Evolutionary conservation across 306 rosid species (phyloP).

Genomic region (Vigna trinervia): DNA sequence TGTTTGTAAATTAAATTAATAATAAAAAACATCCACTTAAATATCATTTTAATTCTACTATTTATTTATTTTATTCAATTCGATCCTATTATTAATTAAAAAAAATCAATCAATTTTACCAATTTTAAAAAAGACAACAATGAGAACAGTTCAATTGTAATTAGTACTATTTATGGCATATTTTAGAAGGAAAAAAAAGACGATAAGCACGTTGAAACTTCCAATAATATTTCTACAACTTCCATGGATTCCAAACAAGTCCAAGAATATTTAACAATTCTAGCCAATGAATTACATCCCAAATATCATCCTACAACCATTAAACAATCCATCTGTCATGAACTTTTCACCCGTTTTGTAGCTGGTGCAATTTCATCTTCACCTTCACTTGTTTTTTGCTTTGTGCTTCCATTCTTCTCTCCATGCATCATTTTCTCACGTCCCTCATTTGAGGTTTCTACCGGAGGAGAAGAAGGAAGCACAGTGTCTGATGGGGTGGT

Average conservation of each 20-base stretch:
- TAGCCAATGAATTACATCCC: background rate
- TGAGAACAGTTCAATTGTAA: too few relatives aligned
- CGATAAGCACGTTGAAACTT: background rate
- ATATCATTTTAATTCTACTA: too few relatives aligned
- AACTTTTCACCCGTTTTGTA: conserved; percentile 65
- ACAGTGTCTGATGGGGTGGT: conserved; percentile 9
- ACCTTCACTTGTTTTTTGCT: conserved; percentile 52
- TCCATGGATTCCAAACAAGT: conserved; percentile 37
- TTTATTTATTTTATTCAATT: too few relatives aligned
- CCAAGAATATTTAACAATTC: conserved; percentile 41
- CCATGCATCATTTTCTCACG: conserved; percentile 24
- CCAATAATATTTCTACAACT: conserved; percentile 41
- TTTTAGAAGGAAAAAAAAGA: background rate
- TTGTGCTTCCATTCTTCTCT: conserved; percentile 50
- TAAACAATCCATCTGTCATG: conserved; percentile 27
- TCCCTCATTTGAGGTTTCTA: conserved; percentile 45
- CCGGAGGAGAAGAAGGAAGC: background rate
- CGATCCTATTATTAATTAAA: too few relatives aligned
- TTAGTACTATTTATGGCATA: background rate
- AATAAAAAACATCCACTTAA: too few relatives aligned
- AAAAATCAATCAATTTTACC: too few relatives aligned
- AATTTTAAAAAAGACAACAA: too few relatives aligned
- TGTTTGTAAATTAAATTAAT: too few relatives aligned
- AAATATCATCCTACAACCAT: background rate
- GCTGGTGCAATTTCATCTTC: conserved; percentile 48